Evolutionary conservation across 768 basidiomycete genomes (phyloP).

Genomic region (Clavulina sp.): DNA sequence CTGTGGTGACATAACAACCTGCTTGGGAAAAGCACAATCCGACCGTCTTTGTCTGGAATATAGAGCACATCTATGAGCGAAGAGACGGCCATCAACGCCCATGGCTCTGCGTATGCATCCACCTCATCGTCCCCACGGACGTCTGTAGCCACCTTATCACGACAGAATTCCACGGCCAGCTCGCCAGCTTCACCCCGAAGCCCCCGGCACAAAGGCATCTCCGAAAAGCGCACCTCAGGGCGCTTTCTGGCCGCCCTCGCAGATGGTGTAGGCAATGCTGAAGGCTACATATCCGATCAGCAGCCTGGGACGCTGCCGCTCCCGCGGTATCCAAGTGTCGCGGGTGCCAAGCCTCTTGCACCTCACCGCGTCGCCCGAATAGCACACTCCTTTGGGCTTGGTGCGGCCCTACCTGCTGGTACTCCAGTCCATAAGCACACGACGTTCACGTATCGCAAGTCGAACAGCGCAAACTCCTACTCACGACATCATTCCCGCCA

Average conservation of each 20-base stretch:
- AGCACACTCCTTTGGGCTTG: constrained; percentile 71
- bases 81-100: too few relatives aligned
- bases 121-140: background rate
- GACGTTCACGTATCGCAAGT: constrained; percentile 10
- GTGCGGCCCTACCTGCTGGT: constrained; percentile 41
- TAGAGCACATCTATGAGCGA: too few relatives aligned
- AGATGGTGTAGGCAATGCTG: background rate
- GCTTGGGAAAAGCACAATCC: too few relatives aligned
- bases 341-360: constrained; percentile 31
- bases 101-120: background rate
- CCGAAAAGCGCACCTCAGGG: background rate
- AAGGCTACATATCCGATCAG: background rate
- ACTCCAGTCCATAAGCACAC: constrained; percentile 19
- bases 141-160: background rate
- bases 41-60: too few relatives aligned
- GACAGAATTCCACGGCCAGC: background rate
- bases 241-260: background rate
- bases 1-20: too few relatives aligned
- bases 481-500: constrained; percentile 19
- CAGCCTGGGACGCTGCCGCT: background rate
- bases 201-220: background rate
- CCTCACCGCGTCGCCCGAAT: constrained; percentile 66
- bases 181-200: background rate
- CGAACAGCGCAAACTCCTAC: constrained; percentile 21
- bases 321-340: background rate